Base-by-base conservation (phyloP, 2,329 filamentous ascomycete species). In the Aspergillus sp. region DNA sequence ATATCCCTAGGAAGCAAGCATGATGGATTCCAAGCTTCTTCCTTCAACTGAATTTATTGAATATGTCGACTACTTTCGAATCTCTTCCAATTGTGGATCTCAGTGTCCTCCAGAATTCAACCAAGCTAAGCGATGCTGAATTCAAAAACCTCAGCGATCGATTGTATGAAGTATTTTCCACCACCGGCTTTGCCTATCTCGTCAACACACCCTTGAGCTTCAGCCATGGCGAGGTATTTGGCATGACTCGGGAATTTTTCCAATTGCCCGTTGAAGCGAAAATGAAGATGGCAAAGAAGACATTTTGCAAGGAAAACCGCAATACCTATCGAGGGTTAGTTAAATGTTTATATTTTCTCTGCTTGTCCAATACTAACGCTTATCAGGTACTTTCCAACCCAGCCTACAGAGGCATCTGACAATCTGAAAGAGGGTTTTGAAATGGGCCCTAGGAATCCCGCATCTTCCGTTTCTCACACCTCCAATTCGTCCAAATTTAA, bases 371-470 rank as follows among this genome's bases (percentile, higher is more conserved):
- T 36, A 45, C 37, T 27, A 12, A 19, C 13, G 7, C 37, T 5
- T 10, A 33, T 26, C 42, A 70, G 71, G 43, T 73, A 73, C 49
- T 74, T 74, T 39, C 71, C 71, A 5, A 58, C 62, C 0, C 68
- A 72, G 49, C 61, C 63, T 4, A 63, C 64, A 27, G 59, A 68
- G 27, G 54, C 52, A 31, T 46, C 53, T 5, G 64, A 70, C 37
- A 74, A 74, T 33, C 53, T 73, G 5, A 74, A 74, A 51, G 71
- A 73, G 51, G 71, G 71, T 1, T 73, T 74, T 46, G 71, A 74
- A 43, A 60, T 74, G 12, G 71, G 72, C 3, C 59, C 67, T 9
- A 47, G 58, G 26, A 43, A 46, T 2, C 38, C 47, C 5, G 37
- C 50, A 7, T 35, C 34, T 5, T 29, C 43, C 5, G 13, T 11